Conservation (phyloP, 192 early-diverging fungal genomes). For the Coemansia sp. region DNA sequence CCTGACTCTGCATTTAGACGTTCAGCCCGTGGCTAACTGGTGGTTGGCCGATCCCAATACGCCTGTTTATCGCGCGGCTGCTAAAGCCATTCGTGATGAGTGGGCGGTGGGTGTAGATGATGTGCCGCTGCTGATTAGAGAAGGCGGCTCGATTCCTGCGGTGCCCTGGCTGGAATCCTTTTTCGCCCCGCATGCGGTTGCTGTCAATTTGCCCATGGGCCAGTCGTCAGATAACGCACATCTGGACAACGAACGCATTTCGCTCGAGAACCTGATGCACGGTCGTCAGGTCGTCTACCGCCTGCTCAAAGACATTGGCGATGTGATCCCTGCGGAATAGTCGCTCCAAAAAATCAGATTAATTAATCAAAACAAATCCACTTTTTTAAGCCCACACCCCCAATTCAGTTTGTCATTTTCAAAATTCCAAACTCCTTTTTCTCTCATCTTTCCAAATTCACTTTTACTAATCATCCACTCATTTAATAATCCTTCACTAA, state of each 20-base stretch:
- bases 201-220: conserved; percentile 77
- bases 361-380: too few relatives aligned
- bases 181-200: conserved; percentile 58
- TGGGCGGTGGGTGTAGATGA: conserved; percentile 21
- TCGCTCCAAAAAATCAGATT: too few relatives aligned
- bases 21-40: conserved; percentile 68
- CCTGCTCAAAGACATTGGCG: conserved; percentile 40
- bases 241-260: conserved; percentile 74
- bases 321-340: conserved; percentile 10
- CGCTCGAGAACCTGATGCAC: conserved; percentile 65
- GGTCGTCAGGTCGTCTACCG: conserved; percentile 66
- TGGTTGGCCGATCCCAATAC: conserved; percentile 72
- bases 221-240: conserved; percentile 80
- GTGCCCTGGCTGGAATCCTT: conserved; percentile 72
- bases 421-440: too few relatives aligned
- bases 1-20: conserved; percentile 55
- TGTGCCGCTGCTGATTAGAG: conserved; percentile 70
- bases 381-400: too few relatives aligned
- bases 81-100: conserved; percentile 58
- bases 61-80: conserved; percentile 68
- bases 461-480: neutral
- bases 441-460: too few relatives aligned
- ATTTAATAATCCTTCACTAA: conserved; percentile 6
- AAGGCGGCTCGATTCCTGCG: conserved; percentile 77
- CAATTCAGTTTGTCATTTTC: too few relatives aligned